These are phyloP conservation scores for Mycosarcoma mackinlayi DNA, from an alignment of 1,284 basidiomycete species.

Conservation along the genomic window DNA sequence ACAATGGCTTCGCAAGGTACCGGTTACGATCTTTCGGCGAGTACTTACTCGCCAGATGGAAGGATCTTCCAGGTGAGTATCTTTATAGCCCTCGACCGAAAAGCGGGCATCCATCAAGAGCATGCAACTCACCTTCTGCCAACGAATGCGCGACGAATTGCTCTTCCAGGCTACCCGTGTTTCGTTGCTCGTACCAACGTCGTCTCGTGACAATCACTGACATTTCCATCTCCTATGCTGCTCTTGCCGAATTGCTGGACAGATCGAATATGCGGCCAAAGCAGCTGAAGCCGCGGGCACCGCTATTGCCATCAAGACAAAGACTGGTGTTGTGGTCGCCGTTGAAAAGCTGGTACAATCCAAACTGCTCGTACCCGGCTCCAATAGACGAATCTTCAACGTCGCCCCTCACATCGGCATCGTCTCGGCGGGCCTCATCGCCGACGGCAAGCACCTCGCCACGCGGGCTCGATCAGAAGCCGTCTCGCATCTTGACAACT, in stretches of 20 bases:
- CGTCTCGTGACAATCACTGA: neutral
- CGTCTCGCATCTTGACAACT: constrained; percentile 78
- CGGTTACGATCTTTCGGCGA: constrained; percentile 97
- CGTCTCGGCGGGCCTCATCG: constrained; percentile 83
- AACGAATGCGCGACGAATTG: too few species aligned
- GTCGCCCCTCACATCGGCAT: constrained; percentile 93
- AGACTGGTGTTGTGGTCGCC: constrained; percentile 87
- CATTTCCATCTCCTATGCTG: neutral
- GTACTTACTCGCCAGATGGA: constrained; percentile 98
- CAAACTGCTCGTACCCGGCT: constrained; percentile 91
- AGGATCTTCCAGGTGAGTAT: constrained; percentile 86
- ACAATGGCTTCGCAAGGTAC: constrained; percentile 95
- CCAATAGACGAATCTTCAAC: constrained; percentile 91
- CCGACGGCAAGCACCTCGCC: constrained; percentile 90
- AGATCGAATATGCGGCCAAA: constrained; percentile 97
- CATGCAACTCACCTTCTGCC: too few species aligned
- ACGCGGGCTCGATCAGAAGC: constrained; percentile 88
- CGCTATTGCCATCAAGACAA: constrained; percentile 81
- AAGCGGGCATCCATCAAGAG: too few species aligned
- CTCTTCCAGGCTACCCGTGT: too few species aligned
- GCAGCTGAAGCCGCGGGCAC: constrained; percentile 97
- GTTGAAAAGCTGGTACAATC: constrained; percentile 99
- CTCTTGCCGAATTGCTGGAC: neutral
- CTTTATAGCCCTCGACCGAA: neutral
- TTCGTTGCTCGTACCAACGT: too few species aligned